Evolutionary conservation across 2,329 filamentous ascomycete genomes (phyloP).

Genomic region (Cucurbitaria berberidis): DNA sequence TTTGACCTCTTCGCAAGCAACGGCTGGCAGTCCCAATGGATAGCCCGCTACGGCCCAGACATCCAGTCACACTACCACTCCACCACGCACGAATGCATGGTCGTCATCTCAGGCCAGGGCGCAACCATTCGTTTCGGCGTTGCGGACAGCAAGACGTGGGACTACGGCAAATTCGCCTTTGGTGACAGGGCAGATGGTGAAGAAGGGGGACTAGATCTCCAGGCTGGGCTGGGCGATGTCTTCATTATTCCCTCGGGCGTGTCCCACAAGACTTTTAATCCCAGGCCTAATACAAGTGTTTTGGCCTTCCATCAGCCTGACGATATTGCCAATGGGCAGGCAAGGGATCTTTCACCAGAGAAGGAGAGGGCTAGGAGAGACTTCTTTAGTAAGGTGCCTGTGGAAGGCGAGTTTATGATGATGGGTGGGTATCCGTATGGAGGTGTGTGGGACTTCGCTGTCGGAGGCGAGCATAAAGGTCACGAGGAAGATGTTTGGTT

Average conservation of each 20-base stretch:
- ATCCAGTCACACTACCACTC: conserved; percentile 66
- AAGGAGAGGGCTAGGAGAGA: conserved; percentile 43
- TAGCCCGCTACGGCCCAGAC: conserved; percentile 62
- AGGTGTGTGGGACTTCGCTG: conserved; percentile 58
- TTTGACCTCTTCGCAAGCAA: conserved; percentile 57
- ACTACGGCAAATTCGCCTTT: conserved; percentile 30
- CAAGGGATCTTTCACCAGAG: conserved; percentile 16
- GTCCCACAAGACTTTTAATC: conserved; percentile 61
- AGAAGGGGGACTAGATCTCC: conserved; percentile 56
- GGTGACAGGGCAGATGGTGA: conserved; percentile 54
- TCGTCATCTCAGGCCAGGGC: conserved; percentile 58
- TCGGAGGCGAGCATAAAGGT: conserved; percentile 53
- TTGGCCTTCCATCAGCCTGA: conserved; percentile 56
- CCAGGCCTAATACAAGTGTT: conserved; percentile 43
- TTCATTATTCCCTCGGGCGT: conserved; percentile 65
- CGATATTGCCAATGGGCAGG: conserved; percentile 26
- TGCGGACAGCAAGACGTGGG: conserved; percentile 51
- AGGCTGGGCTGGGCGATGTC: conserved; percentile 61
- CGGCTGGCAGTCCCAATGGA: conserved; percentile 62
- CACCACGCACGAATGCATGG: conserved; percentile 63
- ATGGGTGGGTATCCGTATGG: conserved; percentile 63
- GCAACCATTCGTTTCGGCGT: conserved; percentile 63
- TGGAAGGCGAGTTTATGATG: conserved; percentile 59
- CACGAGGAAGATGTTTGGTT: conserved; percentile 55
- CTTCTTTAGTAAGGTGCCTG: conserved; percentile 45